phyloP scores from a whole-genome alignment of 1,284 basidiomycete species.

The Ganoderma lucidum region DNA sequence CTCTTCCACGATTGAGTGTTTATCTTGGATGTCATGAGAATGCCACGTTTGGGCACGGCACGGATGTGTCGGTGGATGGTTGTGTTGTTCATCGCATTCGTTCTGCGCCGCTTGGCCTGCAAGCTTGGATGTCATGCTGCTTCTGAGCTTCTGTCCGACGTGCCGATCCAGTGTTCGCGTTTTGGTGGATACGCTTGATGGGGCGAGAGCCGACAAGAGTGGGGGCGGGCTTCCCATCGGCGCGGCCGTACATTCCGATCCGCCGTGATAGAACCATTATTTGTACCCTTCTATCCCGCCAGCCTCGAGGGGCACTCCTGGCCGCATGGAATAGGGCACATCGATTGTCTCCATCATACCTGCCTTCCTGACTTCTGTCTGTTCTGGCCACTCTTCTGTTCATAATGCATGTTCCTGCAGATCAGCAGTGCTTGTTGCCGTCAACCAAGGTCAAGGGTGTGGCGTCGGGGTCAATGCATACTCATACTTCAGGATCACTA shows the following conservation, averaged over 20 bases:
- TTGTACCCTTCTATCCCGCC: neutral
- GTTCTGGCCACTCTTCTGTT: slow-evolving; percentile 2
- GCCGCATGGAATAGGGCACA: slow-evolving; percentile 1
- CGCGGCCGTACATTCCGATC: slow-evolving; percentile 7
- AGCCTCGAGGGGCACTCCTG: neutral
- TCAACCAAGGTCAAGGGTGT: slow-evolving; percentile 5
- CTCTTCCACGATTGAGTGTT: neutral
- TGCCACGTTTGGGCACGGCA: neutral
- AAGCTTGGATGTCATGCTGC: slow-evolving; percentile 2
- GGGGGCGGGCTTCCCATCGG: slow-evolving; percentile 4
- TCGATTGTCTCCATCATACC: slow-evolving; percentile 20
- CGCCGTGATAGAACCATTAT: slow-evolving; percentile 13
- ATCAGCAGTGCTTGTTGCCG: slow-evolving; percentile 23
- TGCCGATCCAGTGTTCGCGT: slow-evolving; percentile 14
- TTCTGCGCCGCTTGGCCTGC: slow-evolving; percentile 17
- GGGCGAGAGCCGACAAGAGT: neutral
- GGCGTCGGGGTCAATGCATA: slow-evolving; percentile 1
- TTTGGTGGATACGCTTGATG: slow-evolving; percentile 2
- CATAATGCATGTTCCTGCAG: slow-evolving; percentile 20
- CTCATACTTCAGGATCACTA: neutral
- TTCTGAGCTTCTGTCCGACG: neutral
- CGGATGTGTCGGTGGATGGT: slow-evolving; percentile 2
- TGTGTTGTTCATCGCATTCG: slow-evolving; percentile 13
- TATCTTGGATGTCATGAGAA: slow-evolving; percentile 7
- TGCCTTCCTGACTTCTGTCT: slow-evolving; percentile 15